phyloP scores from a whole-genome alignment of 352 stramenopile species.

The Nothophytophthora sp. region DNA sequence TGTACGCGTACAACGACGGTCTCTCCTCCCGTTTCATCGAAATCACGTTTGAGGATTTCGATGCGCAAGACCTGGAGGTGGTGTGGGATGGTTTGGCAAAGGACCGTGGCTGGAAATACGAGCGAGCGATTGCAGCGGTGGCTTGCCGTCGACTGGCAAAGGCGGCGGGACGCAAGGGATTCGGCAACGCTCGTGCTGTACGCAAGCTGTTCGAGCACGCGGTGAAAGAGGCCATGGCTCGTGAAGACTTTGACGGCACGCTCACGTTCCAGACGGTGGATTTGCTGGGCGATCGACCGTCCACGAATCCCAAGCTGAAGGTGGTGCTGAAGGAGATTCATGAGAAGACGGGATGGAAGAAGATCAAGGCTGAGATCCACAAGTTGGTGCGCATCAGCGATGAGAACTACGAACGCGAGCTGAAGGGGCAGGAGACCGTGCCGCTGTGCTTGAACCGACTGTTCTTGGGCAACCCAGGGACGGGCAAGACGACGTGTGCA shows the following conservation, averaged over 20 bases:
- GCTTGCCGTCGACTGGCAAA: conserved; percentile 67
- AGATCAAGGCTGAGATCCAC: conserved; percentile 77
- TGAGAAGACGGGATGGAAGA: conserved; percentile 73
- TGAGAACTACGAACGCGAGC: conserved; percentile 83
- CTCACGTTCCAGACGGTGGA: conserved; percentile 64
- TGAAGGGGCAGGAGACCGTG: conserved; percentile 63
- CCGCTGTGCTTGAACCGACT: conserved; percentile 81
- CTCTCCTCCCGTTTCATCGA: conserved; percentile 85
- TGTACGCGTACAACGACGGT: conserved; percentile 92
- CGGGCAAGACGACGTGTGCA: conserved; percentile 93
- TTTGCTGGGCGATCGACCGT: conserved; percentile 79
- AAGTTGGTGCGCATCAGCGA: conserved; percentile 79
- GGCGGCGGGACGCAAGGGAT: conserved; percentile 71
- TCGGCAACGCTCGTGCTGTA: conserved; percentile 87
- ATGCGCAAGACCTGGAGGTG: conserved; percentile 78
- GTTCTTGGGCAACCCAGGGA: conserved; percentile 92
- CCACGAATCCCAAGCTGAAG: conserved; percentile 72
- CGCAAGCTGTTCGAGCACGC: conserved; percentile 77
- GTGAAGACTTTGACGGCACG: conserved; percentile 62
- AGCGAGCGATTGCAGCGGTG: conserved; percentile 53
- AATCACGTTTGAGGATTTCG: conserved; percentile 92
- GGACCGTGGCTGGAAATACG: conserved; percentile 51
- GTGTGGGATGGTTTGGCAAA: conserved; percentile 65
- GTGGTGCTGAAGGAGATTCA: conserved; percentile 58
- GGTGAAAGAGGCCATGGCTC: conserved; percentile 56